Conservation (phyloP, 108 stramenopile species). For the Schizochytrium sp. region DNA sequence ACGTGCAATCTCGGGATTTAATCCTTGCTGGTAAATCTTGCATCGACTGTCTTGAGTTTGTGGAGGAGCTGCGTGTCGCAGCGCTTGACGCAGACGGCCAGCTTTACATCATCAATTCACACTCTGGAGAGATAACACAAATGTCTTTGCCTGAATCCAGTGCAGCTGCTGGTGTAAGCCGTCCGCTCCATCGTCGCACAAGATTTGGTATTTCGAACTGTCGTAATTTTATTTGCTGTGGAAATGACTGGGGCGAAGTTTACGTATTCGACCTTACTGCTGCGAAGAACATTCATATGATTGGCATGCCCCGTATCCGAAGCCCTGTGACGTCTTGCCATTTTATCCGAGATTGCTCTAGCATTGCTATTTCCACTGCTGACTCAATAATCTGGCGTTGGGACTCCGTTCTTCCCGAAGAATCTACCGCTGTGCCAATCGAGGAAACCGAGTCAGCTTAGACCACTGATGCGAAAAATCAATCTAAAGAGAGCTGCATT, state of each 20-base stretch:
- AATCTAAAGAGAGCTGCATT: not conserved
- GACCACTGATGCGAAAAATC: not conserved
- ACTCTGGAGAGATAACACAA: not conserved
- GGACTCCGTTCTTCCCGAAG: not conserved
- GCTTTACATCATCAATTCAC: not conserved
- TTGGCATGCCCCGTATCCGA: constrained; percentile 42
- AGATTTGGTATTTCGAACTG: not conserved
- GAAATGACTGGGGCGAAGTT: constrained; percentile 29
- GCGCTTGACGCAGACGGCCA: not conserved
- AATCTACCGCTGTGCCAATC: not conserved
- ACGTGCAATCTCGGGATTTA: not conserved
- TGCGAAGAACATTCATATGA: not conserved
- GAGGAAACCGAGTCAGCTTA: not conserved
- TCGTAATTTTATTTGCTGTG: not conserved
- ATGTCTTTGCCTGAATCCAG: not conserved
- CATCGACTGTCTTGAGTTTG: constrained; percentile 48
- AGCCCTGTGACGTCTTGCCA: not conserved
- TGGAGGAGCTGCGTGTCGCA: not conserved
- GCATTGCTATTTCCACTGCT: not conserved
- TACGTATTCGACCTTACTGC: constrained; percentile 4
- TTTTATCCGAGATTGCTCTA: constrained; percentile 6
- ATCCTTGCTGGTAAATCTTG: not conserved
- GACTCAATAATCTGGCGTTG: constrained; percentile 32
- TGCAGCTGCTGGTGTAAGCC: not conserved
- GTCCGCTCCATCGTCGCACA: not conserved